phyloP scores from a whole-genome alignment of 2,329 filamentous ascomycete genomes.

The Cladophialophora immunda region DNA sequence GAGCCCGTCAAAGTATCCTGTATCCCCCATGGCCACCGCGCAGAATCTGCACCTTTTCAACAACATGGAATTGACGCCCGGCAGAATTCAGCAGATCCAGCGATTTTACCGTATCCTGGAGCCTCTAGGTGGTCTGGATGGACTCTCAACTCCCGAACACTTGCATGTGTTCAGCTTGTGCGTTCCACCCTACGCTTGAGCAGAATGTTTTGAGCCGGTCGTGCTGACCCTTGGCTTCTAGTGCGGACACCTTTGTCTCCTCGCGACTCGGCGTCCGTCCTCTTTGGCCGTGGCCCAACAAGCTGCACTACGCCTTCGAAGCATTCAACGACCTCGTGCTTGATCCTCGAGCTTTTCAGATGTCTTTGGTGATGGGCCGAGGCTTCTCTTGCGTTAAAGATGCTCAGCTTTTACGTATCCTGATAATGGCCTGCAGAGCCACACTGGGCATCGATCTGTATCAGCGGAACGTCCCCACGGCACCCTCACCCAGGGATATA shows the following conservation, averaged over 20 bases:
- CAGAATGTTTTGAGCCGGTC: not conserved
- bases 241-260: slow-evolving; percentile 14
- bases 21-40: slow-evolving; percentile 12
- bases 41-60: slow-evolving; percentile 13
- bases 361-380: slow-evolving; percentile 17
- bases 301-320: slow-evolving; percentile 4
- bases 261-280: slow-evolving; percentile 24
- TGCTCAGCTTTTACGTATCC: not conserved
- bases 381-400: slow-evolving; percentile 14
- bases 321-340: slow-evolving; percentile 12
- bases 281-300: slow-evolving; percentile 17
- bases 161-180: slow-evolving; percentile 12
- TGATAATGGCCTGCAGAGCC: slow-evolving; percentile 7
- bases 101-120: slow-evolving; percentile 8
- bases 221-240: slow-evolving; percentile 3
- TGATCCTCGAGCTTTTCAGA: slow-evolving; percentile 14
- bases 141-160: not conserved
- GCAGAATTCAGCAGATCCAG: slow-evolving; percentile 12
- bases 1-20: slow-evolving; percentile 13
- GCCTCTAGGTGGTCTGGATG: slow-evolving; percentile 14
- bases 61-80: slow-evolving; percentile 17
- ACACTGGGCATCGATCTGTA: slow-evolving; percentile 21
- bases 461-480: not conserved
- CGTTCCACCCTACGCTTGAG: not conserved
- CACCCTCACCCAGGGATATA: slow-evolving; percentile 10